Evolutionary conservation across 2,329 filamentous ascomycete genomes (phyloP), one percentile per base, ranked within the genome.

Genomic region (Talaromyces sp.): DNA sequence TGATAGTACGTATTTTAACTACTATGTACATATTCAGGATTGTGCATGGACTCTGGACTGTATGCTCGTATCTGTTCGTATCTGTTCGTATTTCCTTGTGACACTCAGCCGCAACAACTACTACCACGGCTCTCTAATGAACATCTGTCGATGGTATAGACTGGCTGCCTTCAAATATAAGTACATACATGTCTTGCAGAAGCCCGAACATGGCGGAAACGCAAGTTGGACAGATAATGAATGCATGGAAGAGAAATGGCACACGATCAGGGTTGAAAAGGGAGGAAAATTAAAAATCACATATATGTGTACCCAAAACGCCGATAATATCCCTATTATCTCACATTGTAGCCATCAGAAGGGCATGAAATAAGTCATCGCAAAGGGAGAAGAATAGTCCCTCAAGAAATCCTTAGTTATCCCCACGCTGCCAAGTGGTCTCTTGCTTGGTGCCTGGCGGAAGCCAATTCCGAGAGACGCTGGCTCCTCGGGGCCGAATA

Each of bases 401-500:
- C 33, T 37, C n/a, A 37, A 14, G 11, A 56, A 22, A 54, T n/a
- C 24, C 33, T 16, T 39, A 63, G 39, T 76, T 75, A 70, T 86
- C 84, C 63, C 75, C 78, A 31, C 75, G 74, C 68, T 81, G 82
- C 93, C 93, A 97, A 2, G 91, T 96, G 60, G 92, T 90, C 75
- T 96, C 91, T 75, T 94, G 90, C 73, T 87, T 93, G 1, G 92
- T 96, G 8, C 92, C 91, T 0, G 90, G 89, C 19, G 90, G 86
- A 66, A 96, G 79, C 87, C 91, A 94, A 27, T 77, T 76, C 43
- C 73, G 73, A 54, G 77, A 74, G 64, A 72, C 75, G 62, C 78
- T 81, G 45, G 74, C 70, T 47, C 75, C 77, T 57, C 79, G 76
- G 41, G 79, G 72, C 65, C 78, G 75, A 35, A 74, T 73, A 19